Conservation (phyloP, 139 green algal genomes). For the Protoeuglena noctilucae region DNA sequence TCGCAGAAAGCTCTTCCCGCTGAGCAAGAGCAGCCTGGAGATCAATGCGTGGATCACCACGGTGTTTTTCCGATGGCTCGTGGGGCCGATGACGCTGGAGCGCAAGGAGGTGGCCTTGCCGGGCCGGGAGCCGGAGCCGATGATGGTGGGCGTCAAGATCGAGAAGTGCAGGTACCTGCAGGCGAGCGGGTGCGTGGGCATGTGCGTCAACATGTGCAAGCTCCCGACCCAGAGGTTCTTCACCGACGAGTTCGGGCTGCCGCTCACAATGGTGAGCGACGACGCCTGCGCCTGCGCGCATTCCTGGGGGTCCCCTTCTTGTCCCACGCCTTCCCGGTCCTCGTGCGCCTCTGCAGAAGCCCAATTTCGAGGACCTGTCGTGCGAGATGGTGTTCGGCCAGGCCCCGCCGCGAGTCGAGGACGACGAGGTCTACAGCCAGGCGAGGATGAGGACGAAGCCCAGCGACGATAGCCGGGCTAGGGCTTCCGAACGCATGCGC, state of each 20-base stretch:
- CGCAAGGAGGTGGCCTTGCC: slow-evolving; percentile 16
- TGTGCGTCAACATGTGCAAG: slow-evolving; percentile 46
- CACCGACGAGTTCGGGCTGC: slow-evolving; percentile 34
- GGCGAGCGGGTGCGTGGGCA: slow-evolving; percentile 28
- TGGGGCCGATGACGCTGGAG: slow-evolving; percentile 23
- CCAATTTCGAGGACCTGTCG: slow-evolving; percentile 40
- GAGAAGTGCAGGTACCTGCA: slow-evolving; percentile 50
- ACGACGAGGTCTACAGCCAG: slow-evolving; percentile 32
- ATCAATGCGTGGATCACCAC: slow-evolving; percentile 39
- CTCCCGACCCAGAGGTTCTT: slow-evolving; percentile 47
- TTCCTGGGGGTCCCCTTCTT: no score
- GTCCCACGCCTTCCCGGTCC: no score
- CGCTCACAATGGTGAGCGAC: slow-evolving; percentile 54
- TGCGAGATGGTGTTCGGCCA: slow-evolving; percentile 43
- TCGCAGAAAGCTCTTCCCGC: slow-evolving; percentile 27
- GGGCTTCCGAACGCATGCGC: no score
- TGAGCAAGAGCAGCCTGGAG: slow-evolving; percentile 26
- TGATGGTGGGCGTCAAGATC: slow-evolving; percentile 27
- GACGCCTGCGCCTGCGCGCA: no score
- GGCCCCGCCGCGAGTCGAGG: slow-evolving; percentile 22
- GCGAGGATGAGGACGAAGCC: no score
- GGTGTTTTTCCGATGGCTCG: slow-evolving; percentile 37
- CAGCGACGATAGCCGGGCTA: no score
- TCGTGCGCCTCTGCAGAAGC: no score
- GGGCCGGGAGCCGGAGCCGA: slow-evolving; percentile 14